A percentile compares a stretch with the other conserved stretches of the same genome.
Conservation (phyloP, 345 rosid genomes). For the Reutealis trisperma region DNA sequence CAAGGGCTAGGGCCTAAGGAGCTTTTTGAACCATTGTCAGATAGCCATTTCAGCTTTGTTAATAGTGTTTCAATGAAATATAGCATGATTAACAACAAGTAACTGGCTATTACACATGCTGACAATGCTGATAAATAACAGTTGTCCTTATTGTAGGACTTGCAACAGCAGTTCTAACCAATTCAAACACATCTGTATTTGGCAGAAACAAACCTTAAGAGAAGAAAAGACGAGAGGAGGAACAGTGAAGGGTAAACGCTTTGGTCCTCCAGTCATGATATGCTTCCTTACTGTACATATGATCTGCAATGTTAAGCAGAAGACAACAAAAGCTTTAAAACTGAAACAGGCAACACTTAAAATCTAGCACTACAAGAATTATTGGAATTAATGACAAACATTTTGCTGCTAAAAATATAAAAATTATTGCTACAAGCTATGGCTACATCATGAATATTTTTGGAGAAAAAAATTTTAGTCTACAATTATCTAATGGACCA, state of each 20-base stretch:
- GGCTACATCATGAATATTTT: too few relatives aligned
- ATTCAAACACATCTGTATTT: conserved; percentile 2
- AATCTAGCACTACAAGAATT: too few relatives aligned
- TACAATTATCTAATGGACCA: too few relatives aligned
- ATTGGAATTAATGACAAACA: too few relatives aligned
- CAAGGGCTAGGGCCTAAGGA: background rate
- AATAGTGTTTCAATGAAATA: background rate
- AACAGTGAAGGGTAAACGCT: conserved; percentile 82
- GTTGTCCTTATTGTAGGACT: background rate
- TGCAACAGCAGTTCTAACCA: background rate
- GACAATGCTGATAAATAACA: background rate
- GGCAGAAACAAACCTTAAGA: conserved; percentile 66
- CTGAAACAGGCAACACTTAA: background rate
- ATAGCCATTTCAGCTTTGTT: background rate
- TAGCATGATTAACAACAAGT: background rate
- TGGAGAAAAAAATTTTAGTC: too few relatives aligned
- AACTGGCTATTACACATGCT: background rate
- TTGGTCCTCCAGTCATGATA: conserved; percentile 89
- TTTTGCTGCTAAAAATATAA: too few relatives aligned
- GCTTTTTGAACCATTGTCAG: background rate
- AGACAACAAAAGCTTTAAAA: background rate
- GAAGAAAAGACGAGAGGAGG: conserved; percentile 91
- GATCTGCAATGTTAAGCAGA: conserved; percentile 58
- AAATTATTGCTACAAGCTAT: too few relatives aligned
- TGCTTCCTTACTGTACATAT: conserved; percentile 75